phyloP scores from a whole-genome alignment of 2,329 filamentous ascomycete genomes.

The Mollisiaceae sp. region DNA sequence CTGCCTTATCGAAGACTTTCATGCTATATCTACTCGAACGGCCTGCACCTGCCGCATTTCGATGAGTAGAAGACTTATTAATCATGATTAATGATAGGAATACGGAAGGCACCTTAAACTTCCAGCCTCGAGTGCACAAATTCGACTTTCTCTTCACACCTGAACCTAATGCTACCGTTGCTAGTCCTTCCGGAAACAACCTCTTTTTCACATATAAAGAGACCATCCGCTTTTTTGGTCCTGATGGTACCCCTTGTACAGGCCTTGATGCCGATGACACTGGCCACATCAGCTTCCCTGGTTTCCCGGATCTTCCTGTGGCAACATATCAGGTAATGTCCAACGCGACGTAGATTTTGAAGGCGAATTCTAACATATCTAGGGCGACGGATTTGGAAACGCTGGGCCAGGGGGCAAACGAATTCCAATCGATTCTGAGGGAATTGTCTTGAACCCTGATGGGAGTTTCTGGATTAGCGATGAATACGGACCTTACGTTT shows the following conservation, averaged over 20 bases:
- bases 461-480: constrained; percentile 68
- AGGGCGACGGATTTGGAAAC: constrained; percentile 70
- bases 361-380: not conserved
- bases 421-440: constrained; percentile 69
- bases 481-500: constrained; percentile 74
- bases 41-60: too few relatives aligned
- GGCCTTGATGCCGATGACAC: constrained; percentile 65
- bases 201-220: constrained; percentile 66
- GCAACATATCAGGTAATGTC: constrained; percentile 55
- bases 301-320: constrained; percentile 66
- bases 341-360: not conserved
- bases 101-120: constrained; percentile 72
- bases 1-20: too few relatives aligned
- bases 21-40: too few relatives aligned
- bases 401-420: constrained; percentile 62
- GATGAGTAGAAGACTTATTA: too few relatives aligned
- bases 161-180: constrained; percentile 54
- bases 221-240: constrained; percentile 67
- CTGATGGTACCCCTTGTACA: constrained; percentile 64
- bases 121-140: constrained; percentile 71
- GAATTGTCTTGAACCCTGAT: constrained; percentile 63
- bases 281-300: constrained; percentile 58
- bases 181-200: constrained; percentile 62
- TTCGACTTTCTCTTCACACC: constrained; percentile 65
- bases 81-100: constrained; percentile 53